Evolutionary conservation across 768 basidiomycete genomes (phyloP), one percentile per base, ranked within the genome.

Genomic region (Lactarius tabidus): DNA sequence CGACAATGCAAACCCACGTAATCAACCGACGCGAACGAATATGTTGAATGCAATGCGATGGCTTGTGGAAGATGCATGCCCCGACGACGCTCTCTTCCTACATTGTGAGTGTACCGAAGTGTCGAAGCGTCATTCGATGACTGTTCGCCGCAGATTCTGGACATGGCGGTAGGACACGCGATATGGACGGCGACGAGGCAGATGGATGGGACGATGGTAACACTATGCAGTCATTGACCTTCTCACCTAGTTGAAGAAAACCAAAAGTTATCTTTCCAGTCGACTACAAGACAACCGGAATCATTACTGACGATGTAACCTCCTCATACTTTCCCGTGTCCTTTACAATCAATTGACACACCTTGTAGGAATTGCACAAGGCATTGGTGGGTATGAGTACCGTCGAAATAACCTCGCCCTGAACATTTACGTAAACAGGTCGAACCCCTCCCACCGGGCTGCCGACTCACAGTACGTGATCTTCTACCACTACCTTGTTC

Each of bases 121-220:
- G n/a, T 52, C 33, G 12, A 53, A 31, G 38, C n/a, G 41, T 39
- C n/a, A 28, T 54, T n/a, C 17, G 26, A 29, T 35, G 31, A 35
- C 26, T 1, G 7, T 26, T 43, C 31, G 33, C 26, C 29, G 3
- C 10, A 91, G 91, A 93, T 74, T 96, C 94, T 6, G 95, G 95
- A 17, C 96, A 98, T 69, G 96, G 96, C 41, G 95, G 93, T 17
- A 95, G 95, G 76, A 89, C 89, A 0, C 82, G 89, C 67, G 96
- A 97, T 75, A 38, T 77, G 3, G 86, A 93, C 69, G 92, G 91
- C 1, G 91, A 95, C 70, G 92, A 95, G 75, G 84, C 76, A 0
- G 93, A 95, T 73, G 94, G 94, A 15, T 85, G 77, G 68, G 92
- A 95, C 70, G 91, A 94, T 83, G 87, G 88, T 85, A 41, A 28